A percentile compares a stretch with the other conserved stretches of the same genome.
phyloP scores from a whole-genome alignment of 768 basidiomycete species.

The Nidularia sp. region DNA sequence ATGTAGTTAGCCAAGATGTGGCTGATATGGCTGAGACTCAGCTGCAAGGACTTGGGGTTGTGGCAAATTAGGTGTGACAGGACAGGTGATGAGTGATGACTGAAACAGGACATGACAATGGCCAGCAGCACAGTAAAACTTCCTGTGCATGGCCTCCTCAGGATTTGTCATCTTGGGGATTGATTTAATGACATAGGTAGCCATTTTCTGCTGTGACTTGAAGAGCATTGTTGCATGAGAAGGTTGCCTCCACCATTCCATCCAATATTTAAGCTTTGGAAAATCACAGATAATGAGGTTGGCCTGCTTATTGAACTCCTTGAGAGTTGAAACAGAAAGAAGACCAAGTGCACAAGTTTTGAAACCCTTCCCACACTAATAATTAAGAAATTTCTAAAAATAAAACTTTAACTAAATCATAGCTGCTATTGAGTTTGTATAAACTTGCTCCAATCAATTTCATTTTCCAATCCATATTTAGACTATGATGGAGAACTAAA shows the following conservation, averaged over 20 bases:
- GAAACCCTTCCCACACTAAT: slow-evolving; percentile 12
- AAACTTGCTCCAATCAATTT: no score
- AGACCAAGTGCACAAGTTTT: slow-evolving; percentile 8
- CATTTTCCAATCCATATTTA: no score
- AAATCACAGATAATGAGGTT: slow-evolving; percentile 11
- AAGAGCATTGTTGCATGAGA: slow-evolving; percentile 22
- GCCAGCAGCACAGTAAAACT: slow-evolving; percentile 1
- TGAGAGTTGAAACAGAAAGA: slow-evolving; percentile 3
- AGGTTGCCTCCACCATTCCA: slow-evolving; percentile 26
- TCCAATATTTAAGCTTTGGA: slow-evolving; percentile 17
- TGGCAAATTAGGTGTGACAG: no score
- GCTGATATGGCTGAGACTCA: no score
- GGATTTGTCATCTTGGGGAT: slow-evolving; percentile 3
- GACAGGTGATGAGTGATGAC: no score
- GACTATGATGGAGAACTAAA: no score
- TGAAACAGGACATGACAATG: no score
- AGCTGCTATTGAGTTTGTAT: no score
- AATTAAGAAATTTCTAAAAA: no score
- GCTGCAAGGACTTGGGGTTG: no score
- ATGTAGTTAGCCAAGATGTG: no score
- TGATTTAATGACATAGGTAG: slow-evolving; percentile 2
- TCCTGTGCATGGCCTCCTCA: slow-evolving; percentile 6
- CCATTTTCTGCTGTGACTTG: slow-evolving; percentile 8
- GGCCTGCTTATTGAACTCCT: slow-evolving; percentile 5
- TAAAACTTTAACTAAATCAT: no score